Evolutionary conservation across 2,329 filamentous ascomycete species (phyloP), one percentile per base, ranked within the genome.

Genomic region (Ascochyta viciae-villosae): DNA sequence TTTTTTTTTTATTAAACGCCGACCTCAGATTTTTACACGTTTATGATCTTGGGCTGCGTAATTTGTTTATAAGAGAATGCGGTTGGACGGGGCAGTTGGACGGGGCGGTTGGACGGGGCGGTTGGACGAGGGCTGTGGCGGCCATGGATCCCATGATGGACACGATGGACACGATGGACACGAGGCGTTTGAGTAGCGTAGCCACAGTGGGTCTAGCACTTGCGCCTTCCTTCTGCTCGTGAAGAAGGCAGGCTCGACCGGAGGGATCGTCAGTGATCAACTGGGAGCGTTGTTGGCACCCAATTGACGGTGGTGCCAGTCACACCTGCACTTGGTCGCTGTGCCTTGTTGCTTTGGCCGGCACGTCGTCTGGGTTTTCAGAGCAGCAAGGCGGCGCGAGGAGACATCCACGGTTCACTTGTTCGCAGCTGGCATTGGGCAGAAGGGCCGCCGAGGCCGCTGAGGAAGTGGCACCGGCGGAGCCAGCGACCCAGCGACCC

Each of bases 41-140:
- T n/a, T n/a, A n/a, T n/a, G n/a, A n/a, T n/a, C n/a, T n/a, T n/a
- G n/a, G n/a, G n/a, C n/a, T n/a, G n/a, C n/a, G n/a, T n/a, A n/a
- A n/a, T n/a, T n/a, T n/a, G n/a, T n/a, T n/a, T n/a, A n/a, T n/a
- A n/a, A n/a, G n/a, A n/a, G n/a, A n/a, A n/a, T n/a, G n/a, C n/a
- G n/a, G n/a, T n/a, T n/a, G n/a, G n/a, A n/a, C n/a, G n/a, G n/a
- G n/a, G n/a, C n/a, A n/a, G n/a, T n/a, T n/a, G n/a, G n/a, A n/a
- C n/a, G n/a, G 16, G 16, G 16, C 16, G 16, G 16, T 16, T 16
- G 16, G 16, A 16, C 16, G 16, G 23, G 23, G 33, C 57, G 60
- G 60, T 64, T 61, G 63, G 44, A 59, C 49, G 56, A 59, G 48
- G 39, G 39, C 38, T 46, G 50, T 50, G 42, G 55, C 53, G 51